Percentiles rank a stretch among this genome's conserved stretches.
phyloP scores from a whole-genome alignment of 805 yeast species.

The Sugiyamaella valdiviana region DNA sequence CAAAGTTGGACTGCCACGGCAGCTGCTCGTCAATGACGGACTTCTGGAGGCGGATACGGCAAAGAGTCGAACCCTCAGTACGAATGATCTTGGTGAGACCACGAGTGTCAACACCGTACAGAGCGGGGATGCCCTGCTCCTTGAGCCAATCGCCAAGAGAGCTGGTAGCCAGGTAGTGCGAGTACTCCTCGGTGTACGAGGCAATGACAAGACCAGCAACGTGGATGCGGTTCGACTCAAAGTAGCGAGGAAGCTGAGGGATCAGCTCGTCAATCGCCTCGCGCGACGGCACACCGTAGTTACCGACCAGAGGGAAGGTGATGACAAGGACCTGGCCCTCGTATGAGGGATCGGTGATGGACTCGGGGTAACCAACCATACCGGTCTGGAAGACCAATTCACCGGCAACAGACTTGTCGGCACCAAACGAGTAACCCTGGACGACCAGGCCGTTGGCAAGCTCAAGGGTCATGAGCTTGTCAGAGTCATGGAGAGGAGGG shows the following conservation, averaged over 20 bases:
- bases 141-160: conserved; percentile 92
- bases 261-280: conserved; percentile 65
- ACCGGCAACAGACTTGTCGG: conserved; percentile 82
- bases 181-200: conserved; percentile 91
- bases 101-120: conserved; percentile 97
- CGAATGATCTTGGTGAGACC: conserved; percentile 88
- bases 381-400: conserved; percentile 99
- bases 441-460: conserved; percentile 78
- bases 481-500: conserved; percentile 81
- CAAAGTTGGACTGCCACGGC: conserved; percentile 59
- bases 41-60: conserved; percentile 59
- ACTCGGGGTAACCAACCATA: conserved; percentile 99
- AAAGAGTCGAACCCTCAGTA: conserved; percentile 86
- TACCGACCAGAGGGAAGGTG: conserved; percentile 95
- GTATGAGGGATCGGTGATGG: conserved; percentile 96
- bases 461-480: conserved; percentile 80
- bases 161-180: conserved; percentile 88
- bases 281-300: conserved; percentile 98
- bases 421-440: conserved; percentile 97
- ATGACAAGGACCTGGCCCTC: conserved; percentile 95
- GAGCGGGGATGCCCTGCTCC: conserved; percentile 87
- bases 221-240: conserved; percentile 88
- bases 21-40: conserved; percentile 33
- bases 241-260: conserved; percentile 77
- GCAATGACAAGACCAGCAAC: conserved; percentile 96